These are phyloP conservation scores for Candida piceae DNA, from an alignment of 805 yeast genomes.

Conservation along the genomic window DNA sequence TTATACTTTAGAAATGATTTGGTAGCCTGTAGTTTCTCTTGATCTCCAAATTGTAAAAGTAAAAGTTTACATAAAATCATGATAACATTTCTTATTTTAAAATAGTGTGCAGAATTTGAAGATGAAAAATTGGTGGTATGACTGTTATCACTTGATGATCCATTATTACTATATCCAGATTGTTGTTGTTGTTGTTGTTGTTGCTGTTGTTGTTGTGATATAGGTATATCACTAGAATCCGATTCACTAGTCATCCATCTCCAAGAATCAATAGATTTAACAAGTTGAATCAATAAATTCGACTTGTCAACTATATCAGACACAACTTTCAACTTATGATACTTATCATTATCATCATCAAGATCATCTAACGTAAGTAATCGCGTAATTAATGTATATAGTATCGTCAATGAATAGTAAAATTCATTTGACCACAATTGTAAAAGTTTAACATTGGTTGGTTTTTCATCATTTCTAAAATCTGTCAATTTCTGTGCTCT, in stretches of 20 bases:
- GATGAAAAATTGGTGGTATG: neutral
- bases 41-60: conserved; percentile 59
- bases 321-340: neutral
- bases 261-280: conserved; percentile 59
- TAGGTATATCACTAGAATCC: conserved; percentile 13
- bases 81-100: conserved; percentile 54
- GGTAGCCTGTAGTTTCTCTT: conserved; percentile 33
- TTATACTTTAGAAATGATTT: conserved; percentile 42
- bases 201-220: neutral
- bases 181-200: conserved; percentile 1
- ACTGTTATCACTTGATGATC: neutral
- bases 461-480: conserved; percentile 15
- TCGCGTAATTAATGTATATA: conserved; percentile 18
- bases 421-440: conserved; percentile 23
- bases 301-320: conserved; percentile 16
- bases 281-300: conserved; percentile 40
- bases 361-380: conserved; percentile 8
- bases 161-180: neutral
- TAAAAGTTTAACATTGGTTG: conserved; percentile 4
- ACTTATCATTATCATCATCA: neutral
- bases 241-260: conserved; percentile 41
- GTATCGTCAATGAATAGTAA: conserved; percentile 25
- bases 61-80: conserved; percentile 49
- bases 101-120: conserved; percentile 12
- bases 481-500: conserved; percentile 17